Percentiles rank a stretch among this genome's conserved stretches.
Conservation (phyloP, 2,329 filamentous ascomycete species). For the Pyricularia pennisetigena region DNA sequence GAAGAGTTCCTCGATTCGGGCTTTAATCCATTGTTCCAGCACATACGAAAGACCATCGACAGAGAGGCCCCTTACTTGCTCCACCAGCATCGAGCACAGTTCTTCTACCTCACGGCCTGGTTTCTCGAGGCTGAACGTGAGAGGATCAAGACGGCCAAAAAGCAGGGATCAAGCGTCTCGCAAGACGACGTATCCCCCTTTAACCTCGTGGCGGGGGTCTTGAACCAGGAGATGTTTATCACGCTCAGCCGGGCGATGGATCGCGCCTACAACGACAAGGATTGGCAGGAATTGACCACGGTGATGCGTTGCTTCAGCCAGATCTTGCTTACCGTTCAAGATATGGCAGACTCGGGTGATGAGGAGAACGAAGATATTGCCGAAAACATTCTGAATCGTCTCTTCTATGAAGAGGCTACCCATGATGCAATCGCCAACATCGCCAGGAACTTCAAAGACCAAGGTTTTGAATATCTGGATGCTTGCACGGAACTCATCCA, state of each 20-base stretch:
- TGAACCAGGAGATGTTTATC: constrained; percentile 94
- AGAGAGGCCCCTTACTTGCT: constrained; percentile 76
- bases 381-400: constrained; percentile 89
- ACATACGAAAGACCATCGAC: constrained; percentile 82
- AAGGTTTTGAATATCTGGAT: constrained; percentile 89
- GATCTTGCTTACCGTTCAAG: constrained; percentile 82
- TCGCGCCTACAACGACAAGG: constrained; percentile 67
- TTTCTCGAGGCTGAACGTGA: constrained; percentile 79
- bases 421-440: constrained; percentile 81
- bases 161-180: constrained; percentile 15
- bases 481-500: constrained; percentile 84
- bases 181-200: constrained; percentile 62
- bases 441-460: constrained; percentile 79
- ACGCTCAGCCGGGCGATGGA: constrained; percentile 78
- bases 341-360: constrained; percentile 74
- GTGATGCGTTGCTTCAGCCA: constrained; percentile 93
- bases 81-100: constrained; percentile 70
- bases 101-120: constrained; percentile 89
- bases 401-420: constrained; percentile 97
- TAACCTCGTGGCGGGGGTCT: constrained; percentile 75
- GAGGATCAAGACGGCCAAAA: constrained; percentile 52
- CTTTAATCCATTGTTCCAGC: constrained; percentile 84
- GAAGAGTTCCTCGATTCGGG: constrained; percentile 91
- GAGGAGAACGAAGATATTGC: constrained; percentile 98
- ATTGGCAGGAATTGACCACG: constrained; percentile 78